Conservation (phyloP, 2,329 filamentous ascomycete genomes). For the Penicillium corylophilum region DNA sequence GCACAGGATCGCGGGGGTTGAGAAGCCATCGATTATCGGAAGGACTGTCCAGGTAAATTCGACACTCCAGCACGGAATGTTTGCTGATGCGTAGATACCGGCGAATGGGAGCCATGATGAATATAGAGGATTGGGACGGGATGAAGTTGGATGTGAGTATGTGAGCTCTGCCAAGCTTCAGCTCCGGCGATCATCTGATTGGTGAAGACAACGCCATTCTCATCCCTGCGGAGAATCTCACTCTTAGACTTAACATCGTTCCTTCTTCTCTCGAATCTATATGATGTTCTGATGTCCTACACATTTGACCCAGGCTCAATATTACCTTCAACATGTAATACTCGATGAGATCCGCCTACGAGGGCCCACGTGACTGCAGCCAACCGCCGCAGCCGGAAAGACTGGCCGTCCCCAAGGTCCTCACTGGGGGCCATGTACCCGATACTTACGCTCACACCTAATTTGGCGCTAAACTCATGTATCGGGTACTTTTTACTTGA, state of each 20-base stretch:
- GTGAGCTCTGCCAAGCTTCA: slow-evolving; percentile 19
- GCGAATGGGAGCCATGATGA: slow-evolving; percentile 78
- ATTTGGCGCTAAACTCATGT: background rate
- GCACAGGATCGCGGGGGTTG: slow-evolving; percentile 70
- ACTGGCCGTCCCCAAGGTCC: slow-evolving; percentile 34
- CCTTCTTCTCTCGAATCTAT: background rate
- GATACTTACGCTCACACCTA: slow-evolving; percentile 7
- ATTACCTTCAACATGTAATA: background rate
- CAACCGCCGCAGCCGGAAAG: slow-evolving; percentile 16
- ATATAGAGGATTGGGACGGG: background rate
- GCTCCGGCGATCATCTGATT: slow-evolving; percentile 18
- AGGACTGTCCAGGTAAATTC: slow-evolving; percentile 92
- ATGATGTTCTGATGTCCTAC: background rate
- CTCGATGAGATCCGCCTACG: background rate
- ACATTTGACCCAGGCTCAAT: background rate
- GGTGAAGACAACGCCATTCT: slow-evolving; percentile 10
- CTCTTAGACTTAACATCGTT: background rate
- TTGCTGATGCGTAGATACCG: slow-evolving; percentile 90
- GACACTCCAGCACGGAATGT: slow-evolving; percentile 92
- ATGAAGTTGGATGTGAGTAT: background rate
- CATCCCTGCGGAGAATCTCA: background rate
- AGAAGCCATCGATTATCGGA: slow-evolving; percentile 80
- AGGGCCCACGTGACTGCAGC: slow-evolving; percentile 13
- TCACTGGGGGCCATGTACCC: slow-evolving; percentile 17
- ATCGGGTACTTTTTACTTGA: slow-evolving; percentile 20